Evolutionary conservation across 208 protist species (phyloP), one percentile per base, ranked within the genome.

Genomic region (Ichthyophonus hoferi): DNA sequence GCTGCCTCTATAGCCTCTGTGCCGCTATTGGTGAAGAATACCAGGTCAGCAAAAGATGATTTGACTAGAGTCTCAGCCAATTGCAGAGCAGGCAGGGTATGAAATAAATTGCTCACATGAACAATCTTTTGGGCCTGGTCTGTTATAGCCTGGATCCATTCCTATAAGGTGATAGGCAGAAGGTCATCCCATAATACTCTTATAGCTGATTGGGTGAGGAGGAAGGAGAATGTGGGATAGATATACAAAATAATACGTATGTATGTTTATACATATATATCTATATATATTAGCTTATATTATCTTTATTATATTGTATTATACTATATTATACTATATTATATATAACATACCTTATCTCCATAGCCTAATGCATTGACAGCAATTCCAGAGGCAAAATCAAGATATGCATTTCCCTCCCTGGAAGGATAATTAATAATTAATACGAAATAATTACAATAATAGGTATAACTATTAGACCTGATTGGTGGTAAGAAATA

Each of bases 1-100:
- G 89, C 89, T 33, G 76, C 89, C 58, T 91, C 89, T 40, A 76
- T 85, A 41, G 89, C 89, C 79, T 91, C 89, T n/a, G 89, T 91
- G 77, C 89, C 89, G 40, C 83, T 88, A 42, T 91, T 91, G 76
- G 58, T 89, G 40, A 91, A 91, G 76, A 91, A 91, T 12, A 88
- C 83, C 40, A 38, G 37, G 38, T 87, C 84, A 34, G 50, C 84
- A 79, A 87, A 87, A 3, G 84, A 87, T 41, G 33, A 31, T 2
- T 87, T 31, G 3, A 86, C 77, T n/a, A 91, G 78, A 37, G 1
- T 40, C 41, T 91, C 34, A 1, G 89, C 89, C 43, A 91, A 76
- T n/a, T 86, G 1, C 17, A 42, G 14, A 2, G 89, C 41, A 2
- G 83, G 89, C n/a, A 42, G 78, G 34, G 58, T 84, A 77, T 91